Evolutionary conservation across 2,329 filamentous ascomycete genomes (phyloP).

Genomic region (Orbilia oligospora): DNA sequence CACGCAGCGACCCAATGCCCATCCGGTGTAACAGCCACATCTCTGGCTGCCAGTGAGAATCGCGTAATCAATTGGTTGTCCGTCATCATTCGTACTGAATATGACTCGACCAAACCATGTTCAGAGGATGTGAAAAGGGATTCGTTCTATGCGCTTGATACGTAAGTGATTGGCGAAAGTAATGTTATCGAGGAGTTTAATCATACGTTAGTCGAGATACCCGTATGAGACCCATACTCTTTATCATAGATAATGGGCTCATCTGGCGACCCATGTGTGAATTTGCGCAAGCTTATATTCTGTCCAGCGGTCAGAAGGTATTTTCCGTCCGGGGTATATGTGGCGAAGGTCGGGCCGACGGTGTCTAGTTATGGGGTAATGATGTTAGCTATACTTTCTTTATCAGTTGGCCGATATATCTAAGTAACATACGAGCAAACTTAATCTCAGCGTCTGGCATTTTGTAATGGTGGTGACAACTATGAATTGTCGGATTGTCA

Average conservation of each 20-base stretch:
- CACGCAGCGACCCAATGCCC: conserved; percentile 91
- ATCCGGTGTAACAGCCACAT: conserved; percentile 85
- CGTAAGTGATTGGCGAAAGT: conserved; percentile 2
- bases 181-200: conserved; percentile 19
- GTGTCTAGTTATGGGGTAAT: conserved; percentile 72
- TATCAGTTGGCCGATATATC: neutral
- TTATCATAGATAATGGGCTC: conserved; percentile 95
- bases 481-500: neutral
- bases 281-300: conserved; percentile 93
- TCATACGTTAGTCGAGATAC: conserved; percentile 78
- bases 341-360: conserved; percentile 85
- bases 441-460: conserved; percentile 56
- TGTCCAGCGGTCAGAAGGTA: conserved; percentile 91
- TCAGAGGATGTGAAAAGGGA: conserved; percentile 92
- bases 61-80: conserved; percentile 88
- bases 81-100: conserved; percentile 80
- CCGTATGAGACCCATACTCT: conserved; percentile 86
- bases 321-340: conserved; percentile 89
- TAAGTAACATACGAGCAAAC: conserved; percentile 43
- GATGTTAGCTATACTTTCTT: neutral
- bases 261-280: conserved; percentile 89
- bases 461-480: conserved; percentile 6
- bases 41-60: conserved; percentile 86
- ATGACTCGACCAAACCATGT: conserved; percentile 95
- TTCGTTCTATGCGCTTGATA: conserved; percentile 72